A percentile compares a stretch with the other conserved stretches of the same genome.
These are phyloP conservation scores for Aureobasidium mangrovei DNA, from an alignment of 2,329 filamentous ascomycete genomes.

Conservation along the genomic window DNA sequence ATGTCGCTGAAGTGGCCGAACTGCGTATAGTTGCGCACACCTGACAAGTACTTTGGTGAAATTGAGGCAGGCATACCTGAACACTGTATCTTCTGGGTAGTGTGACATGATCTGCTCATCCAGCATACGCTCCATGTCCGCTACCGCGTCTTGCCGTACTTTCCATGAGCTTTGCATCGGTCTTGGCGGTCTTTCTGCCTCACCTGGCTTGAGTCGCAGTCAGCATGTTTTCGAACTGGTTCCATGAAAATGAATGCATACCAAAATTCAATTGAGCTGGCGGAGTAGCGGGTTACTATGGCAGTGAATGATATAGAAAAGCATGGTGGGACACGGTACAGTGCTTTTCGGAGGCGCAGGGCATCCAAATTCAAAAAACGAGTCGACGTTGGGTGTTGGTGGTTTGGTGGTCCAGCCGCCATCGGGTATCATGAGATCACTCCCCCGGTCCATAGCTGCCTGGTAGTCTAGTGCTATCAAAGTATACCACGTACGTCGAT, in stretches of 20 bases:
- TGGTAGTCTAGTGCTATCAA: conserved; percentile 9
- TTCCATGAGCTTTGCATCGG: conserved; percentile 8
- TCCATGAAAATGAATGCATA: background rate
- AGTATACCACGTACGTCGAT: conserved; percentile 4
- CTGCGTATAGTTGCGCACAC: conserved; percentile 2
- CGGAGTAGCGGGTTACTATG: background rate
- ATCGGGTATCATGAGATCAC: background rate
- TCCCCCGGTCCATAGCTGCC: conserved; percentile 10
- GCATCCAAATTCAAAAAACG: background rate
- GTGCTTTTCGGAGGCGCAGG: background rate
- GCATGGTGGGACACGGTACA: background rate
- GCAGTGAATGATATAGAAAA: conserved; percentile 2
- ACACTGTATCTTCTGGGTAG: background rate
- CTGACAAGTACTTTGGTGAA: conserved; percentile 3
- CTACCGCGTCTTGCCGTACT: conserved; percentile 1
- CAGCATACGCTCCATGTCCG: background rate
- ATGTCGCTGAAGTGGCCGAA: conserved; percentile 10
- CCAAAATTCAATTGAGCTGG: background rate
- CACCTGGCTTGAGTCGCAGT: background rate
- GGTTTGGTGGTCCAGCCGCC: background rate
- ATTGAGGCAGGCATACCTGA: conserved; percentile 1
- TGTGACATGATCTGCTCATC: background rate
- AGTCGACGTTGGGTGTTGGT: background rate
- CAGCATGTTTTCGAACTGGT: background rate
- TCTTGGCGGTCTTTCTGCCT: background rate